Evolutionary conservation across 257 asterid species (phyloP), one percentile per base, ranked within the genome.

Genomic region (Dorcoceras hygrometricum): DNA sequence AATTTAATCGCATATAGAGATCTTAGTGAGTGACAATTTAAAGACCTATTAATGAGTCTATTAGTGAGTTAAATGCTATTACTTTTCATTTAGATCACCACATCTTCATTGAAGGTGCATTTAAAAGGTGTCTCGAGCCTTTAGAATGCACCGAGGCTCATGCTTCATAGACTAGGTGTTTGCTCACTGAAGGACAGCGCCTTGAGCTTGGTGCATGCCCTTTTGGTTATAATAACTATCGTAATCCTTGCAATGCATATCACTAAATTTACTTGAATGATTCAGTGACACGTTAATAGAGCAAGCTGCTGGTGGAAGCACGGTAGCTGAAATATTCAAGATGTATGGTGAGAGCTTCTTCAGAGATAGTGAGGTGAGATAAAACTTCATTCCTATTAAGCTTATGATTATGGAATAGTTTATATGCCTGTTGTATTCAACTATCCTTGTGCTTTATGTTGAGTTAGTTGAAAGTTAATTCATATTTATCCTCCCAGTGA

Each of bases 251-350:
- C 67, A 10, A 24, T 18, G 19, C 22, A 39, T 65, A 54, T 58
- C 14, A 20, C 57, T 54, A 23, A 19, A 6, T 39, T 62, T 34
- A 39, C n/a, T 76, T 75, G 75, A 61, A 65, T 81, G 72, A 65
- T 73, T 76, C 76, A 90, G 97, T 69, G 97, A 90, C 73, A 70
- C 73, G 20, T 64, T 83, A 56, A 86, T 90, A 65, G 97, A 90
- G 86, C 83, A 81, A 66, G 77, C 88, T 74, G 89, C 77, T 69
- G 91, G 95, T 63, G 89, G 77, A 70, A 73, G 71, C 64, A 67
- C 89, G 2, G 96, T 86, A 64, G 89, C 91, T 62, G 96, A 88
- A 68, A 90, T 88, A 66, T 90, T 90, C 72, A 81, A 83, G 78
- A 73, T 75, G 69, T 55, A 77, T 57, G 97, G 96, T 5, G 96